Conservation (phyloP, 106 monocot genomes). For the Alisma plantagoaquatica region DNA sequence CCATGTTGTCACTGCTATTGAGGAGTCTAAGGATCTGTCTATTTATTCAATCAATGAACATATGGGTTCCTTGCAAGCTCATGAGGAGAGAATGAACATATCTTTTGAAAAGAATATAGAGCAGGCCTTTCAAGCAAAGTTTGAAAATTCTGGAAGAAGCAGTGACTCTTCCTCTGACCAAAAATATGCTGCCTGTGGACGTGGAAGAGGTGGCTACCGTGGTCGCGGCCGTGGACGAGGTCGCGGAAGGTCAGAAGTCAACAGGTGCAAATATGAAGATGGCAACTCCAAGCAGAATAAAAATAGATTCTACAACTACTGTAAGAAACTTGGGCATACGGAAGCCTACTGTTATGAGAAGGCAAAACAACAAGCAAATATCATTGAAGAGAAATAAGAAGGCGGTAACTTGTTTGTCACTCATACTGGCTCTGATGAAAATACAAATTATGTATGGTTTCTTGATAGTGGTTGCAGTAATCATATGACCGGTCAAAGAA, state of each 20-base stretch:
- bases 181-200: neutral
- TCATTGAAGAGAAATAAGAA: neutral
- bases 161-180: neutral
- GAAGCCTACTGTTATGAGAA: neutral
- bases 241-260: neutral
- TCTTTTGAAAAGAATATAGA: neutral
- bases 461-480: slow-evolving; percentile 7
- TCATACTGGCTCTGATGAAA: neutral
- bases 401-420: neutral
- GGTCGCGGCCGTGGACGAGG: neutral
- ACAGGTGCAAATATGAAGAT: neutral
- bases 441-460: slow-evolving; percentile 1
- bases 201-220: neutral
- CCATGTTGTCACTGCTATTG: slow-evolving; percentile 3
- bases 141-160: neutral
- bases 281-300: neutral
- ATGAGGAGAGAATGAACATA: slow-evolving; percentile 4
- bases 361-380: neutral
- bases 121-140: slow-evolving; percentile 1
- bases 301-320: neutral
- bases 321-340: slow-evolving; percentile 5
- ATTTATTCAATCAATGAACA: slow-evolving; percentile 1
- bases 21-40: slow-evolving; percentile 8
- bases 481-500: neutral
- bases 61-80: slow-evolving; percentile 2